Base-by-base conservation (phyloP, 1,284 basidiomycete species). In the Ceratobasidium sp. region DNA sequence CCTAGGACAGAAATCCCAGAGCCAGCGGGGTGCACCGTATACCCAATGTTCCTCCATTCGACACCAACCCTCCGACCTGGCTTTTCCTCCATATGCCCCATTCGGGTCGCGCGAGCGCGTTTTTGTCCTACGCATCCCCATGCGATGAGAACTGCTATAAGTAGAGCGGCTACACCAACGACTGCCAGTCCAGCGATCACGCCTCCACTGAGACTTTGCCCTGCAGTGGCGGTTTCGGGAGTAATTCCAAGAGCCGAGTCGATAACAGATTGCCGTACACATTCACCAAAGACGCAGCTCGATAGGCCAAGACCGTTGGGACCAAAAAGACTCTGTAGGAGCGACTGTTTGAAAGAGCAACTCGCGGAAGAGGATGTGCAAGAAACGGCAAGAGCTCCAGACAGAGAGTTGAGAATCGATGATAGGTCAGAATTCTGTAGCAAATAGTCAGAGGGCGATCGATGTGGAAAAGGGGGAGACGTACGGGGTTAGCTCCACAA, bases 151-250 rank as follows among this genome's bases (percentile, higher is more conserved):
- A 84, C 81, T 5, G 95, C 80, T 0, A 90, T 87, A 1, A 89
- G 78, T 0, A 87, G 81, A n/a, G 93, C 72, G 50, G 97, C 80
- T 0, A 83, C 86, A 19, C 94, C 91, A 2, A 97, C 89, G 33
- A 96, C 92, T 0, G 90, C 94, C 22, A 97, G 83, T 17, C 95
- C 95, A 44, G 92, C 95, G 75, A 97, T 94, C 19, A 97, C 94
- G 1, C 95, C 94, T 0, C 89, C 87, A 72, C 89, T 87, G 1
- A 97, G 88, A 29, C 82, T 80, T 29, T 81, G 84, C 1, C 85
- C 83, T 4, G 78, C 74, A 3, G 69, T 71, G 57, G 77, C 79
- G 27, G 45, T 33, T 36, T 73, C 33, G 0, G 83, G 79, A 0
- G 83, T 80, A 36, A 82, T 79, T 3, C 85, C 83, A 1, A 82